Evolutionary conservation across 495 filamentous ascomycete species (phyloP).

Genomic region (Neurospora sp.): DNA sequence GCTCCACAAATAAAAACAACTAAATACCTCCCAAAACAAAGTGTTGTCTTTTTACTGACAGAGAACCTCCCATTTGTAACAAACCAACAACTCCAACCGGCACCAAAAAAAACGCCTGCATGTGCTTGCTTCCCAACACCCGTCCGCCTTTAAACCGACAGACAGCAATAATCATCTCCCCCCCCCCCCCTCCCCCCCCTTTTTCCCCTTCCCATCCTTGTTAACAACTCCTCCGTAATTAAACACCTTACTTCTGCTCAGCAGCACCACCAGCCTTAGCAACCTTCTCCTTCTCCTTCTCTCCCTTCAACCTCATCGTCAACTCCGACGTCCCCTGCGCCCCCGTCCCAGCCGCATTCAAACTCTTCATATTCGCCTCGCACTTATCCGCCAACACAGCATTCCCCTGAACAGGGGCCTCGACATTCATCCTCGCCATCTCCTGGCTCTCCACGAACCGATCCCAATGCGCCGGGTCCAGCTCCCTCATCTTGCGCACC

Average conservation of each 20-base stretch:
- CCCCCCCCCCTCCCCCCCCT: no score
- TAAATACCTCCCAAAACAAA: neutral
- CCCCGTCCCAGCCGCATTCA: neutral
- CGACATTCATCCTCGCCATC: conserved; percentile 50
- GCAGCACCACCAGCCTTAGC: neutral
- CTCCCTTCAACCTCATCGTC: neutral
- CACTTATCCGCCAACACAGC: neutral
- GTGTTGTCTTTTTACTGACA: neutral
- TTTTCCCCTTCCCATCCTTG: neutral
- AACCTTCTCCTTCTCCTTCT: neutral
- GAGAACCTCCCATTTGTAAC: neutral
- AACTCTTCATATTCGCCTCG: neutral
- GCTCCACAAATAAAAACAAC: neutral
- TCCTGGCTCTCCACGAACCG: conserved; percentile 58
- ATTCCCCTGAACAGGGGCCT: neutral
- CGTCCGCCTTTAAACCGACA: neutral
- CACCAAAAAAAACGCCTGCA: neutral
- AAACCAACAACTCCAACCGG: neutral
- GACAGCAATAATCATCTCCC: neutral
- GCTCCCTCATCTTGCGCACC: conserved; percentile 36
- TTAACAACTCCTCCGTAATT: neutral
- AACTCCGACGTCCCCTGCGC: neutral
- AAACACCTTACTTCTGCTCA: neutral
- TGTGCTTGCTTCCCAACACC: neutral
- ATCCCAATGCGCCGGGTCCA: conserved; percentile 52